A percentile compares a stretch with the other conserved stretches of the same genome.
Conservation (phyloP, 345 rosid species). For the Bruguiera sexangula region DNA sequence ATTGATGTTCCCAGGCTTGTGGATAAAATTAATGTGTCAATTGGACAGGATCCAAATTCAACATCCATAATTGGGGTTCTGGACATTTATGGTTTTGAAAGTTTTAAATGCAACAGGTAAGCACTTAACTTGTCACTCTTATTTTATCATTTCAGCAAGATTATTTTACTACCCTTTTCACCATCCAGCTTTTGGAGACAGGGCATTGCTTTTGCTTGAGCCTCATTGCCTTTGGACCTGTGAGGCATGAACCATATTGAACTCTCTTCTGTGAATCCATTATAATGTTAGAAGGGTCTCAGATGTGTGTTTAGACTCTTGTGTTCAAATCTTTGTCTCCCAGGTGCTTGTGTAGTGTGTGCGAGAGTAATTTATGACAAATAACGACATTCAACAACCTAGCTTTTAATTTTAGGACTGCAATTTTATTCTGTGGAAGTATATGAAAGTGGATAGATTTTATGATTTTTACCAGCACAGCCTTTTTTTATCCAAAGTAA, state of each 20-base stretch:
- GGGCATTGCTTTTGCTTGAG: background rate
- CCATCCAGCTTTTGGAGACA: background rate
- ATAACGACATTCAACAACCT: background rate
- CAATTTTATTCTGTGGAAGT: too few relatives aligned
- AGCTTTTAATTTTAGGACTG: background rate
- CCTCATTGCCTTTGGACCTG: background rate
- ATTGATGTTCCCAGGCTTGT: conserved; percentile 60
- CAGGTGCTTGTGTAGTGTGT: background rate
- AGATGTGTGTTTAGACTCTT: background rate
- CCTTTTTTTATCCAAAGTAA: background rate
- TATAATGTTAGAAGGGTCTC: too few relatives aligned
- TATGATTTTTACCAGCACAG: background rate
- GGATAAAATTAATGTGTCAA: conserved; percentile 77
- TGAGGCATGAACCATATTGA: background rate
- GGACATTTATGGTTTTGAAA: conserved; percentile 96
- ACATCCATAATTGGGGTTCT: conserved; percentile 85
- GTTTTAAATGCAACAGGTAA: conserved; percentile 91
- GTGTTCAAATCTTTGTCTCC: background rate
- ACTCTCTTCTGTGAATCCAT: too few relatives aligned
- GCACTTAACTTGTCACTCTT: conserved; percentile 1
- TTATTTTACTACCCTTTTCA: background rate
- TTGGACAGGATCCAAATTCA: conserved; percentile 96
- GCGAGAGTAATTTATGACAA: background rate
- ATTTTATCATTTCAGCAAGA: background rate
- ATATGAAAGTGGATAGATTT: too few relatives aligned